phyloP scores from a whole-genome alignment of 2,329 filamentous ascomycete genomes.

The Periconia sp. region DNA sequence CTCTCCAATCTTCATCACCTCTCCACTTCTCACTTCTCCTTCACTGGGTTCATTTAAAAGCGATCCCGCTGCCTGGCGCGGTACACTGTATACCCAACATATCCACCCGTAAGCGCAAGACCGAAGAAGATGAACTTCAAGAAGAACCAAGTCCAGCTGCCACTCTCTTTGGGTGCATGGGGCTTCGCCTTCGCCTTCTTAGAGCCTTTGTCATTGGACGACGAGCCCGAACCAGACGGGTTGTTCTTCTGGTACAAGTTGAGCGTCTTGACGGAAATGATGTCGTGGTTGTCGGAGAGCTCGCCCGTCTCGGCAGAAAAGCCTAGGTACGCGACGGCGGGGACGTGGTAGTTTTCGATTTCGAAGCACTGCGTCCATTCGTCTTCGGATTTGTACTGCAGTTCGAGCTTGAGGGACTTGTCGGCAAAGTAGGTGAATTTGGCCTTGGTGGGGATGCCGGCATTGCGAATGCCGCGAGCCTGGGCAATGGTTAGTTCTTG shows the following conservation, averaged over 20 bases:
- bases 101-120: conserved; percentile 69
- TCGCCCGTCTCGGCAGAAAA: conserved; percentile 89
- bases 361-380: conserved; percentile 92
- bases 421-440: conserved; percentile 96
- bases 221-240: conserved; percentile 24
- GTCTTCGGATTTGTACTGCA: conserved; percentile 90
- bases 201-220: conserved; percentile 23
- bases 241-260: conserved; percentile 75
- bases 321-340: conserved; percentile 67
- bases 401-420: conserved; percentile 83
- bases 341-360: conserved; percentile 68
- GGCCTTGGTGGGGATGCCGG: conserved; percentile 74
- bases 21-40: conserved; percentile 23
- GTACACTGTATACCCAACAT: conserved; percentile 85
- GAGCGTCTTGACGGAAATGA: conserved; percentile 80
- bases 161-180: conserved; percentile 53
- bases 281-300: conserved; percentile 96
- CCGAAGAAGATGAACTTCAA: conserved; percentile 82
- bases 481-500: conserved; percentile 30
- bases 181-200: conserved; percentile 31
- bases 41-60: conserved; percentile 40
- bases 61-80: conserved; percentile 60
- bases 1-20: conserved; percentile 12
- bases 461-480: conserved; percentile 82
- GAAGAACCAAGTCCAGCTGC: conserved; percentile 70